These are phyloP conservation scores for Apiospora aurea DNA, from an alignment of 2,329 filamentous ascomycete species.

Conservation along the genomic window DNA sequence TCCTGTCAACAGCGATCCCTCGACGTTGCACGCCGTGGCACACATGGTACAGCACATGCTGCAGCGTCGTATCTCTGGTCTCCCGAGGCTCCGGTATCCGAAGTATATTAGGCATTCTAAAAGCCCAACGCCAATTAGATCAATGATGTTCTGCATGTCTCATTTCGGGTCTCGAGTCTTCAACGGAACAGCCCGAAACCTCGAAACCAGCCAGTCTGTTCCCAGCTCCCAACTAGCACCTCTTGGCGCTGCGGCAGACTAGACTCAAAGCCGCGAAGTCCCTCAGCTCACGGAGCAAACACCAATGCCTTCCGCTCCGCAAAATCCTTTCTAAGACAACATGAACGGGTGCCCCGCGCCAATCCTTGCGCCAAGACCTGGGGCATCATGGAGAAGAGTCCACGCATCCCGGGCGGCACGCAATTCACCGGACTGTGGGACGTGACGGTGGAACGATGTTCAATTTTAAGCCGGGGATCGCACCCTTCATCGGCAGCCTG, in stretches of 20 bases:
- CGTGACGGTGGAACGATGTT: neutral
- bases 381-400: neutral
- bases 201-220: neutral
- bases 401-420: neutral
- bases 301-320: neutral
- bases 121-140: neutral
- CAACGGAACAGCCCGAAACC: neutral
- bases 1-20: neutral
- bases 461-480: neutral
- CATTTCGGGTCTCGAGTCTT: neutral
- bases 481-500: neutral
- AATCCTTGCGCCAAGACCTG: neutral
- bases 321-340: neutral
- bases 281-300: neutral
- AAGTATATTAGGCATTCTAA: neutral
- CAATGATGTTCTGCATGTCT: neutral
- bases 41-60: neutral
- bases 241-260: neutral
- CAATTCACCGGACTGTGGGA: neutral
- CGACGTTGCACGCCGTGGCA: neutral
- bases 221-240: neutral
- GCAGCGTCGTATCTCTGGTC: neutral
- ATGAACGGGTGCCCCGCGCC: neutral
- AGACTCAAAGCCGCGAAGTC: neutral
- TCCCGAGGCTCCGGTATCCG: neutral